A percentile compares a stretch with the other conserved stretches of the same genome.
Evolutionary conservation across 345 rosid species (phyloP).

Genomic region (Pistacia integerrima): DNA sequence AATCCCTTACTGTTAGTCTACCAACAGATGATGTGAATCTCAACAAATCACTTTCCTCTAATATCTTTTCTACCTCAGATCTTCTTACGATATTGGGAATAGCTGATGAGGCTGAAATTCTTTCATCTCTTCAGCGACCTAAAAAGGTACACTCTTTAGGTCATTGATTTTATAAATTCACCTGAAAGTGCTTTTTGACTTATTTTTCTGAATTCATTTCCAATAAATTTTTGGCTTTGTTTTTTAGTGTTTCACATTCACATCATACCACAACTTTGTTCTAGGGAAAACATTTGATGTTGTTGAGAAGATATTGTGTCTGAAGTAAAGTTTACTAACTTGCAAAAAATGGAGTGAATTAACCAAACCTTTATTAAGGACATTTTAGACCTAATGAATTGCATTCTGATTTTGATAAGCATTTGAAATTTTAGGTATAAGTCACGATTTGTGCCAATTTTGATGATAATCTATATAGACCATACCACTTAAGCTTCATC

Average conservation of each 20-base stretch:
- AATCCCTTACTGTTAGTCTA: conserved; percentile 85
- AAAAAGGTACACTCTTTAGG: conserved; percentile 59
- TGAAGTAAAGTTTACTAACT: background rate
- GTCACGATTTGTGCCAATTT: background rate
- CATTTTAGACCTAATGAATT: background rate
- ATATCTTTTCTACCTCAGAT: conserved; percentile 73
- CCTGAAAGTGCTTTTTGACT: background rate
- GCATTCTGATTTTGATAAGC: background rate
- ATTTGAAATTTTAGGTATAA: background rate
- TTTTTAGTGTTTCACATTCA: conserved; percentile 13
- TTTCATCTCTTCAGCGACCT: conserved; percentile 94
- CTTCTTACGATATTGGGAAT: conserved; percentile 89
- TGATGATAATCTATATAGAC: background rate
- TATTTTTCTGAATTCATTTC: background rate
- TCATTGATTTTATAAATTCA: conserved; percentile 10
- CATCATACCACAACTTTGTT: background rate
- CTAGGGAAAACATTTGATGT: background rate
- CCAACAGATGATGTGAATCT: conserved; percentile 59
- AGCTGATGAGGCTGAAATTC: conserved; percentile 96
- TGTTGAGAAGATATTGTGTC: background rate
- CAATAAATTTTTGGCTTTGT: background rate
- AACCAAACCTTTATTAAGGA: background rate
- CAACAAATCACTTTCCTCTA: conserved; percentile 50
- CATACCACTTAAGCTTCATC: background rate
- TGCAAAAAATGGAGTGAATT: background rate